Base-by-base conservation (phyloP, 2,329 filamentous ascomycete genomes). In the Diaporthe eres region DNA sequence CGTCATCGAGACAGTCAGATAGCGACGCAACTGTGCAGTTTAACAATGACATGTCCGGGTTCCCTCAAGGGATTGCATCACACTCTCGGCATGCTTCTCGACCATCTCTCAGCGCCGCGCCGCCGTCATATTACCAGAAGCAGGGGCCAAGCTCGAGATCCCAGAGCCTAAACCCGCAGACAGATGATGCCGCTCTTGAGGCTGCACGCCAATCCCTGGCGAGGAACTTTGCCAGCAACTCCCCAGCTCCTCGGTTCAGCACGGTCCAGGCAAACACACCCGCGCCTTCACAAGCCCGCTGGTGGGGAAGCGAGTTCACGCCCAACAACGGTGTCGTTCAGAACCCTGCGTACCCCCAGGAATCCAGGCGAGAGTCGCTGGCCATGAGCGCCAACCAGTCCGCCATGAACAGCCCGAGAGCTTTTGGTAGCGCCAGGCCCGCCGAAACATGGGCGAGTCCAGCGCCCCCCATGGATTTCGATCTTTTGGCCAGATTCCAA, bases 381-480 rank as follows among this genome's bases (percentile, higher is more conserved):
- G 75, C 75, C 47, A 75, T 51, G 34, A 75, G 74, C 19, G 42
- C 75, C 39, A 71, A 75, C n/a, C 75, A 77, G 44, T 77, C 75
- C 9, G 25, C 73, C 19, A 42, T 73, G 65, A 75, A 73, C 63
- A 77, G 76, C 34, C 76, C 76, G 2, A 71, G 74, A 13, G 31
- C 51, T 7, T 65, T 75, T 25, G 57, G 63, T 0, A 34, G 61
- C 55, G 47, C 31, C 22, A 72, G 76, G 53, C 70, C 74, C 8
- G 58, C 49, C 22, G 76, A 77, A 6, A n/a, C 57, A 7, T 77
- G 76, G 76, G 55, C 49, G 1, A 60, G 55, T 7, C 39, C 75
- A 37, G 17, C 51, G 31, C 7, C 70, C 17, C 55, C 70, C 17
- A 49, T 63, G n/a, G 76, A 77, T 28, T 34, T 71, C 28, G 74